These are phyloP conservation scores for Quercus suber DNA, from an alignment of 306 rosid species.

Conservation along the genomic window DNA sequence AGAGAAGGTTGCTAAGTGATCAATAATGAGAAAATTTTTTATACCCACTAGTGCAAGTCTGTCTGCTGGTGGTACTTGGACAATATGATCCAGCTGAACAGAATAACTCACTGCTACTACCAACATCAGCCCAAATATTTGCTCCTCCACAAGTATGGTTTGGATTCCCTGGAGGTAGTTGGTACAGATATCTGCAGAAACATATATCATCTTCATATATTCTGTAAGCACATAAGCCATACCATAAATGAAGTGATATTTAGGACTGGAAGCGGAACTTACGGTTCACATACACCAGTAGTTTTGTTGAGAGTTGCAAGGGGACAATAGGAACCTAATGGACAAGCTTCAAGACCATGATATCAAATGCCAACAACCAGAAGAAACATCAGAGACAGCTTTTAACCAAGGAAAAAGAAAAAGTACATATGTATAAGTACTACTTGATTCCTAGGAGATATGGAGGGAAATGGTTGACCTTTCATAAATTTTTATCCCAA, in stretches of 20 bases:
- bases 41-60: slow-evolving; percentile 81
- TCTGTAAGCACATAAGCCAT: background rate
- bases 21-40: slow-evolving; percentile 23
- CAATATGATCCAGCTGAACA: slow-evolving; percentile 91
- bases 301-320: slow-evolving; percentile 64
- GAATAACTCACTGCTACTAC: slow-evolving; percentile 67
- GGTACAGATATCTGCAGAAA: slow-evolving; percentile 76
- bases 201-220: slow-evolving; percentile 12
- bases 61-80: slow-evolving; percentile 63
- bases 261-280: slow-evolving; percentile 42
- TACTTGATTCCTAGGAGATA: background rate
- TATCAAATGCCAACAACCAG: slow-evolving; percentile 30
- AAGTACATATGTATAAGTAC: no score
- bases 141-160: slow-evolving; percentile 98
- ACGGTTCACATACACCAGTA: slow-evolving; percentile 95
- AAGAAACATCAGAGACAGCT: slow-evolving; percentile 33
- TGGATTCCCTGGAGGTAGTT: slow-evolving; percentile 71
- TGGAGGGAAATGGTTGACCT: background rate
- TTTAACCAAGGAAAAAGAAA: background rate
- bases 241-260: background rate
- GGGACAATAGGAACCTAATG: slow-evolving; percentile 92
- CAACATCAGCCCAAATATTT: slow-evolving; percentile 82
- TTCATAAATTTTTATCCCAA: background rate
- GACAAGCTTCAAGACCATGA: slow-evolving; percentile 70
- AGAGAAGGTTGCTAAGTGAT: background rate